Conservation (phyloP, 2,329 filamentous ascomycete species). For the Daldinia sp. region DNA sequence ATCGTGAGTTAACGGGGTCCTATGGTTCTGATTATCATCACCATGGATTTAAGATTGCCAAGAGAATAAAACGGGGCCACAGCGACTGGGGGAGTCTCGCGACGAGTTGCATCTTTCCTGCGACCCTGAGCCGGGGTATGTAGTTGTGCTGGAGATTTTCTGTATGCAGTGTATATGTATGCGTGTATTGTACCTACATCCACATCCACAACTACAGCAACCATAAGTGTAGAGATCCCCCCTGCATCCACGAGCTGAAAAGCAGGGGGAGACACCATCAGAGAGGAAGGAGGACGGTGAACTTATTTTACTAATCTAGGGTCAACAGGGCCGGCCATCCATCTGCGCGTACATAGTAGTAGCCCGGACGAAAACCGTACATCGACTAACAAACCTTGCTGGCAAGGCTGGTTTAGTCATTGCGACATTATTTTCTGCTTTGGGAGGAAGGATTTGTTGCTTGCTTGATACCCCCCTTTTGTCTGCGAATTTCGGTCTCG, state of each 20-base stretch:
- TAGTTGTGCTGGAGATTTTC: slow-evolving; percentile 8
- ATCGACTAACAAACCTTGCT: slow-evolving; percentile 6
- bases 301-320: slow-evolving; percentile 25
- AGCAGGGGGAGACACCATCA: slow-evolving; percentile 25
- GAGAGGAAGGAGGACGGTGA: slow-evolving; percentile 33
- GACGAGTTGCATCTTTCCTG: slow-evolving; percentile 17
- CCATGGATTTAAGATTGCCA: slow-evolving; percentile 18
- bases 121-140: slow-evolving; percentile 21
- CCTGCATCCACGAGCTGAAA: slow-evolving; percentile 36
- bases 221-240: neutral
- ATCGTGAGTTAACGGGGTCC: neutral
- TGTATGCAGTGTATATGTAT: neutral
- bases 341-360: neutral
- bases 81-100: slow-evolving; percentile 22
- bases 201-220: slow-evolving; percentile 2
- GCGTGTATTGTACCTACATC: slow-evolving; percentile 26
- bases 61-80: slow-evolving; percentile 12
- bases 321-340: slow-evolving; percentile 28
- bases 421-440: slow-evolving; percentile 8
- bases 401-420: slow-evolving; percentile 4
- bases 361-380: neutral
- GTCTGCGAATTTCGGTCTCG: slow-evolving; percentile 5
- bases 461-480: slow-evolving; percentile 1
- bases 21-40: slow-evolving; percentile 11
- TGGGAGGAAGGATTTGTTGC: slow-evolving; percentile 18